A percentile compares a stretch with the other conserved stretches of the same genome.
These are phyloP conservation scores for Ustilago loliicola DNA, from an alignment of 1,284 basidiomycete species.

Conservation along the genomic window DNA sequence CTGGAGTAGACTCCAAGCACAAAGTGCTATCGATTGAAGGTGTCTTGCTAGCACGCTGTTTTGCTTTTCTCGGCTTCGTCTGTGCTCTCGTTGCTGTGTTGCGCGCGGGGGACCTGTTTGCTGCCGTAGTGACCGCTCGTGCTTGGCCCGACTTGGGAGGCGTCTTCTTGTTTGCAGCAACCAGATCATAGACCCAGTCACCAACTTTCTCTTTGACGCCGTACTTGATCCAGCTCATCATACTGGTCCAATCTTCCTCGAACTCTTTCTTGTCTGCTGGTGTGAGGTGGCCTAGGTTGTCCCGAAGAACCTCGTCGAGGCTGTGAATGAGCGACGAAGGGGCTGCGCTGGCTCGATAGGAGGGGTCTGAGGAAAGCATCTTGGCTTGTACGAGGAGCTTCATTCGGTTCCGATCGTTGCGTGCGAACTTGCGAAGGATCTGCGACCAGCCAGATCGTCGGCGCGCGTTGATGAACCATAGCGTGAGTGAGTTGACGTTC, in stretches of 20 bases:
- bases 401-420: conserved; percentile 42
- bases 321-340: not conserved
- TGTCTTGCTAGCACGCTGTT: conserved; percentile 20
- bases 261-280: conserved; percentile 26
- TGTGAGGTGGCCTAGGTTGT: conserved; percentile 28
- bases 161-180: conserved; percentile 37
- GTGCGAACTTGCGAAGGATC: conserved; percentile 55
- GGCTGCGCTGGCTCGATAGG: not conserved
- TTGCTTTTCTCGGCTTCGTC: conserved; percentile 19
- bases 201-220: conserved; percentile 60
- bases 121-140: conserved; percentile 30
- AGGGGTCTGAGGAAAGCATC: conserved; percentile 19
- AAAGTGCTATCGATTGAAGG: conserved; percentile 19
- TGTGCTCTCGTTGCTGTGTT: conserved; percentile 8
- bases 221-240: conserved; percentile 54
- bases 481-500: conserved; percentile 44
- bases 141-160: conserved; percentile 10
- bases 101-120: conserved; percentile 27
- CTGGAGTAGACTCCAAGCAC: conserved; percentile 27
- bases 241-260: conserved; percentile 48
- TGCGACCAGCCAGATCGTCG: conserved; percentile 66
- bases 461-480: conserved; percentile 70
- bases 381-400: conserved; percentile 33
- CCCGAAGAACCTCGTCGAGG: conserved; percentile 29
- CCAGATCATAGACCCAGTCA: conserved; percentile 55